Conservation (phyloP, 768 basidiomycete genomes). For the Lyophyllum shimeji region DNA sequence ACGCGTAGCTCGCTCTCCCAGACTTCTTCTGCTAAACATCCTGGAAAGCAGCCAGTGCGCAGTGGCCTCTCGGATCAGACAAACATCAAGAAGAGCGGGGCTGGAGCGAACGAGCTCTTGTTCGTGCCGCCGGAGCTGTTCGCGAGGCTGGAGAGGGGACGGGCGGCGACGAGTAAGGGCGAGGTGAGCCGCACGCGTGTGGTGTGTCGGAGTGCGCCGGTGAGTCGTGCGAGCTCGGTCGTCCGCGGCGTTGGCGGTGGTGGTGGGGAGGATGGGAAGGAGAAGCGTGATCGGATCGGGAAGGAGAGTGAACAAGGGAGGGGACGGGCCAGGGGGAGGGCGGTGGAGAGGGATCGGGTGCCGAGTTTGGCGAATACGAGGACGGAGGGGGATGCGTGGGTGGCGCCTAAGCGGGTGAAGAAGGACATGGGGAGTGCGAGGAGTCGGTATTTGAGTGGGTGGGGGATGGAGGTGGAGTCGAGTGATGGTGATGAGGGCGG, state of each 20-base stretch:
- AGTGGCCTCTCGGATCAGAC: slow-evolving; percentile 37
- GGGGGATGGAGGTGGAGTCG: slow-evolving; percentile 25
- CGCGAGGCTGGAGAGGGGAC: slow-evolving; percentile 32
- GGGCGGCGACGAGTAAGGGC: slow-evolving; percentile 33
- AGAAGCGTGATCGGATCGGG: slow-evolving; percentile 25
- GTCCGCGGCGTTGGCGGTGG: slow-evolving; percentile 28
- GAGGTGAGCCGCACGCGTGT: slow-evolving; percentile 56
- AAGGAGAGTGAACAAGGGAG: slow-evolving; percentile 14
- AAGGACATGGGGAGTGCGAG: slow-evolving; percentile 8
- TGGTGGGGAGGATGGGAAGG: slow-evolving; percentile 18
- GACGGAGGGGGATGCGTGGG: slow-evolving; percentile 60
- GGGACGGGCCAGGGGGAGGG: slow-evolving; percentile 23
- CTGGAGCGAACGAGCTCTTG: slow-evolving; percentile 12
- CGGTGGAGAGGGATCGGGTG: slow-evolving; percentile 37
- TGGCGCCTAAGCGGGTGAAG: slow-evolving; percentile 20
- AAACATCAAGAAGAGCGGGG: slow-evolving; percentile 18
- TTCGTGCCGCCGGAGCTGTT: slow-evolving; percentile 38
- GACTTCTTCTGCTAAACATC: slow-evolving; percentile 18
- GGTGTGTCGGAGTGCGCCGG: slow-evolving; percentile 69
- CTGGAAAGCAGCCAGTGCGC: slow-evolving; percentile 10
- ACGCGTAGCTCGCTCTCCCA: slow-evolving; percentile 44
- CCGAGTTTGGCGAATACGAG: slow-evolving; percentile 63
- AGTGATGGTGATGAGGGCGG: slow-evolving; percentile 47
- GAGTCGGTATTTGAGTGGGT: slow-evolving; percentile 31
- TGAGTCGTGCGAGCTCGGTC: slow-evolving; percentile 56